Evolutionary conservation across 768 basidiomycete genomes (phyloP).

Genomic region (Zangia roseola): DNA sequence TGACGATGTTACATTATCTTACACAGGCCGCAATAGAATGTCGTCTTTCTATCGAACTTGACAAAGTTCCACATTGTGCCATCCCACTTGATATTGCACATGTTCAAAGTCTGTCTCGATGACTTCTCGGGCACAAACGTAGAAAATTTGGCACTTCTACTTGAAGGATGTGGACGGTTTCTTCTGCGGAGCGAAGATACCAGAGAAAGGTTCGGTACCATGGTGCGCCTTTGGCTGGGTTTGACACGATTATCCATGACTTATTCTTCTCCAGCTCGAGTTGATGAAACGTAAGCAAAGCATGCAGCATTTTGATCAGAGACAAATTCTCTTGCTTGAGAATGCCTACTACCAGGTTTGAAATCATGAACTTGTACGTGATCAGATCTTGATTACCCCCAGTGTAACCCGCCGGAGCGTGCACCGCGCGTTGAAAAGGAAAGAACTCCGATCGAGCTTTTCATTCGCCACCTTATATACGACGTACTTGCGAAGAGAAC

Average conservation of each 20-base stretch:
- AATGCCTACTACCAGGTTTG: conserved; percentile 96
- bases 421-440: conserved; percentile 83
- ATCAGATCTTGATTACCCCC: conserved; percentile 6
- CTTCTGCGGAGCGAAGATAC: conserved; percentile 87
- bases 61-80: conserved; percentile 97
- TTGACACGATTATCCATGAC: not conserved
- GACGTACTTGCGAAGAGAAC: conserved; percentile 92
- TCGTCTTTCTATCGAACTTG: conserved; percentile 82
- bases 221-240: conserved; percentile 51
- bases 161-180: conserved; percentile 95
- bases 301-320: conserved; percentile 88
- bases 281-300: conserved; percentile 93
- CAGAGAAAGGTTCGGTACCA: conserved; percentile 77
- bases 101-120: conserved; percentile 96
- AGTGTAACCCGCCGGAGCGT: conserved; percentile 98
- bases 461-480: conserved; percentile 92
- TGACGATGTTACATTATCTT: not conserved
- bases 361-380: not conserved
- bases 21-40: conserved; percentile 57
- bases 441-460: conserved; percentile 84
- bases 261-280: conserved; percentile 62
- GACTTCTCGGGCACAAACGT: conserved; percentile 92
- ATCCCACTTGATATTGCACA: conserved; percentile 87
- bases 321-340: conserved; percentile 86
- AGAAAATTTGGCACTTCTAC: conserved; percentile 85